Base-by-base conservation (phyloP, 768 basidiomycete genomes). In the Tylopilus subfusipes region DNA sequence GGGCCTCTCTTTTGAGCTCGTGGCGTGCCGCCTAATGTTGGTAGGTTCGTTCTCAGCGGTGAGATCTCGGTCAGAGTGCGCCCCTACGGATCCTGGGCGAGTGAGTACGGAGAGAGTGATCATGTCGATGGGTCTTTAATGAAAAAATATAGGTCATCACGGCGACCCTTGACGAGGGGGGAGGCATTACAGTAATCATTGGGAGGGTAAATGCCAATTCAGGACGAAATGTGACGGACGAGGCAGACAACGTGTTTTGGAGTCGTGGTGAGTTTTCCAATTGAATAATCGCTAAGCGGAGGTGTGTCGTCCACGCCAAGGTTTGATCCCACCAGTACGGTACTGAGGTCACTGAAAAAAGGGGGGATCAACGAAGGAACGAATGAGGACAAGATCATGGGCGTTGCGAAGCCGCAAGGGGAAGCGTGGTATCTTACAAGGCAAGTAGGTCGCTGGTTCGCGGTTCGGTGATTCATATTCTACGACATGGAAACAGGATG, bases 181-280 rank as follows among this genome's bases (percentile, higher is more conserved):
- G n/a, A n/a, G n/a, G n/a, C n/a, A n/a, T n/a, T 18, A 18, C 18
- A 21, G 9, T 7, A 16, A 36, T 25, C 3, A 12, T 25, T 34
- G 30, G 34, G 14, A 29, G 39, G 16, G 9, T 7, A 14, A 30
- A 47, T 29, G 24, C 29, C 45, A 40, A 27, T 42, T 21, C 11
- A 2, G 21, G 39, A 19, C 16, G 31, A 34, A 14, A 47, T n/a
- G 61, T 38, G 18, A 36, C 34, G 34, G 34, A 18, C 39, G 22
- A 40, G 22, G 25, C 38, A 39, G 42, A 31, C 46, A 62, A 63
- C 57, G 61, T 63, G 61, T 62, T 10, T 18, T 21, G 19, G 9
- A 13, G 38, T 38, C 19, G 5, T 22, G 61, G 42, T 51, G 42
- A 55, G 42, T 50, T 53, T 52, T 48, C 8, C 39, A 51, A 46